Evolutionary conservation across 495 filamentous ascomycete species (phyloP).

Genomic region (Hyaloscypha hepaticicola): DNA sequence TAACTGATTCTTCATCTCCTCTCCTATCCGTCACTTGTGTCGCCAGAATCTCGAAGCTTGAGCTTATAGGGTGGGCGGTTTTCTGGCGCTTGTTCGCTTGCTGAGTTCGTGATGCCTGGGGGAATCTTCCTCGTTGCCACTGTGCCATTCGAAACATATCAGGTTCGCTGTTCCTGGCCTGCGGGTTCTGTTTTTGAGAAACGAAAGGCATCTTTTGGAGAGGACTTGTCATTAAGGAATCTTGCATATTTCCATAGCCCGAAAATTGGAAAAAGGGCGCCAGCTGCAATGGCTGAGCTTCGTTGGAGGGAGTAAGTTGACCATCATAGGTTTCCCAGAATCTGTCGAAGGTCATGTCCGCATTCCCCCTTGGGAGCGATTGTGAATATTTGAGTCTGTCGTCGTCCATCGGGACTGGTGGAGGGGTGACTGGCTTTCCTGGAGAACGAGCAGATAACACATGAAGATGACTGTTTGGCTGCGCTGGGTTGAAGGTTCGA

Average conservation of each 20-base stretch:
- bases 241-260: background rate
- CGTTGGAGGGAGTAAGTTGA: background rate
- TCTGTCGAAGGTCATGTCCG: background rate
- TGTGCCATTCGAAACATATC: background rate
- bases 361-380: background rate
- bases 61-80: background rate
- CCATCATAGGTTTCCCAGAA: background rate
- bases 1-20: background rate
- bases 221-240: background rate
- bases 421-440: background rate
- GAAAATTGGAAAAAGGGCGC: constrained; percentile 16
- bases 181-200: background rate
- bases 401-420: background rate
- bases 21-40: background rate
- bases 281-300: constrained; percentile 1
- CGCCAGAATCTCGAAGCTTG: background rate
- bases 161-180: background rate
- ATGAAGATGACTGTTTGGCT: background rate
- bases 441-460: background rate
- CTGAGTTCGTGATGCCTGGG: constrained; percentile 1
- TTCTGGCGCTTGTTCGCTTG: constrained; percentile 11
- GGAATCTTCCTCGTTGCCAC: background rate
- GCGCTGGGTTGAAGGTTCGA: background rate
- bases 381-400: background rate
- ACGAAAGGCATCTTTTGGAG: background rate